Percentiles rank a stretch among this genome's conserved stretches.
phyloP scores from a whole-genome alignment of 2,329 filamentous ascomycete species.

The Trichophyton benhamiae region DNA sequence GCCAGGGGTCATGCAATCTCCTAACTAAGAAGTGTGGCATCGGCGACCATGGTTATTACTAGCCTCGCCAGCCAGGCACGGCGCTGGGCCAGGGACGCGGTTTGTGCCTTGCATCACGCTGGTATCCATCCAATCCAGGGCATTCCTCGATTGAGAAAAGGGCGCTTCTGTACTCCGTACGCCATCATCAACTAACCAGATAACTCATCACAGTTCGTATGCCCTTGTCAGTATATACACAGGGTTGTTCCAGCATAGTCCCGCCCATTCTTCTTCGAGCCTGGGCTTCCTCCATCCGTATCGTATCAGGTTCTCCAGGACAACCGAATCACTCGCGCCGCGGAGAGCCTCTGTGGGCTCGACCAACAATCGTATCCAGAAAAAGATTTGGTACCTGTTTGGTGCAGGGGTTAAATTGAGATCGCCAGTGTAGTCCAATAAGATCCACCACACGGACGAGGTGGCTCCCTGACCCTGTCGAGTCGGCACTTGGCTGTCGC shows the following conservation, averaged over 20 bases:
- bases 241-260: neutral
- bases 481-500: neutral
- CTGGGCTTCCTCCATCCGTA: too few relatives aligned
- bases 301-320: too few relatives aligned
- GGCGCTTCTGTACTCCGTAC: neutral
- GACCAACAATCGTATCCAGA: neutral
- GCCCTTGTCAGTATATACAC: neutral
- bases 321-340: too few relatives aligned
- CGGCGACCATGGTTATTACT: neutral
- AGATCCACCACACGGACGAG: neutral
- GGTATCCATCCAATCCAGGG: neutral
- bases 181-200: neutral
- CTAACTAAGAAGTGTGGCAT: neutral
- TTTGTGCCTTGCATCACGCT: neutral
- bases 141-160: neutral
- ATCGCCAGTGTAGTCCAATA: slow-evolving; percentile 3
- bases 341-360: neutral
- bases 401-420: neutral
- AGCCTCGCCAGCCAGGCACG: neutral
- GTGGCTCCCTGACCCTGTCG: neutral
- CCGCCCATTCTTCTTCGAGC: neutral
- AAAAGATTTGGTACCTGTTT: neutral
- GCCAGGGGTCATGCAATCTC: neutral
- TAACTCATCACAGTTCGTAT: too few relatives aligned
- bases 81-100: neutral